Base-by-base conservation (phyloP, 805 yeast genomes). In the Candida wancherniae region DNA sequence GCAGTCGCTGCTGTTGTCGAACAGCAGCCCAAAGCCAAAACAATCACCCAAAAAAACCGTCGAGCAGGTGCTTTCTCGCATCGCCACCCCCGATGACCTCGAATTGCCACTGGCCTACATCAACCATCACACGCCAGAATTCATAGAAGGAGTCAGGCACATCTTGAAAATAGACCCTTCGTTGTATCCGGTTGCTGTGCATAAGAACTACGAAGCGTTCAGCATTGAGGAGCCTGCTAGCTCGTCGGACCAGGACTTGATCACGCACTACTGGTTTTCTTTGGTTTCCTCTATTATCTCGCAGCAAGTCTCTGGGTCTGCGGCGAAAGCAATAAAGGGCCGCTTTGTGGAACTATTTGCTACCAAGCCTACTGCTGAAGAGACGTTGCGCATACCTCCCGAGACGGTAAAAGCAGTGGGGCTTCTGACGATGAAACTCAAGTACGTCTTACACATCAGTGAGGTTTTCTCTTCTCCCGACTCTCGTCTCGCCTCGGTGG, bases 241-340 rank as follows among this genome's bases (percentile, higher is more conserved):
- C 2, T 15, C 12, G 3, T 6, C 22, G 18, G 40, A 22, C 7
- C 19, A 9, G 5, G 60, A 51, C 4, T 24, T 44, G 14, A 58
- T 62, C 16, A 29, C 33, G 17, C 26, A 34, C 9, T 65, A 65
- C 39, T 65, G 71, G 71, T 48, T 55, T 31, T 42, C 59, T 20
- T 44, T 65, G 22, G 46, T 65, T 1, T 39, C 55, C 5, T 57
- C 66, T 20, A 72, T 84, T 3, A 71, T 83, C 3, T 69, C 81
- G 0, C 92, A 84, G 52, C 92, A 83, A 50, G 73, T 84, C 8
- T 77, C 84, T 41, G 95, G 95, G 1, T 69, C 74, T 1, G 94
- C 96, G 1, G 95, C 96, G 0, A 53, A 48, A 7, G 69, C 87
- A 1, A 83, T 87, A 18, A 67, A 70, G 34, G 37, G 39, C 8